Percentiles rank a stretch among this genome's conserved stretches.
Conservation (phyloP, 176 grass and related monocot genomes). For the Rhynchospora breviuscula region DNA sequence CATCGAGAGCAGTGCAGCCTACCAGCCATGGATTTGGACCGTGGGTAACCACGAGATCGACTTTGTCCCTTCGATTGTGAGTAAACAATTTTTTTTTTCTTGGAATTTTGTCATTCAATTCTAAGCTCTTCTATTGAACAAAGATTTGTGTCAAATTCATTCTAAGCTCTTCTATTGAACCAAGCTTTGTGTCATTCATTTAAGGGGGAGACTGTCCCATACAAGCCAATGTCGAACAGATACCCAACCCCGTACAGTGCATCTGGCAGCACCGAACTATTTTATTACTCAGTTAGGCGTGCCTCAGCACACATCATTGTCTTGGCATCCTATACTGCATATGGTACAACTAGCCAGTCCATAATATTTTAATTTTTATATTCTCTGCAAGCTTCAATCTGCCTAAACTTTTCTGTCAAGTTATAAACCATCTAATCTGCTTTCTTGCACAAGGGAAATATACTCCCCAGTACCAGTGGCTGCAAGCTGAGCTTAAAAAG, state of each 20-base stretch:
- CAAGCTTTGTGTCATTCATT: not conserved
- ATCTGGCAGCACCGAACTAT: slow-evolving; percentile 31
- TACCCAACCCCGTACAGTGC: slow-evolving; percentile 39
- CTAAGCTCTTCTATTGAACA: not conserved
- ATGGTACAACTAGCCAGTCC: slow-evolving; percentile 14
- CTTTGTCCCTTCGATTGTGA: slow-evolving; percentile 45
- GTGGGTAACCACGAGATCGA: slow-evolving; percentile 66
- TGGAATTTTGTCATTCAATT: not conserved
- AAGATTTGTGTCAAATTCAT: not conserved
- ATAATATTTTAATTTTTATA: not conserved
- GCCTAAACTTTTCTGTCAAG: not conserved
- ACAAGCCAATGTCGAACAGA: slow-evolving; percentile 42
- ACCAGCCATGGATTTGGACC: slow-evolving; percentile 76
- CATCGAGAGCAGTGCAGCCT: slow-evolving; percentile 45
- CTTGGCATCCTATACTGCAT: slow-evolving; percentile 47
- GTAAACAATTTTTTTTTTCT: not conserved
- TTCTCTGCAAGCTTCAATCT: not conserved
- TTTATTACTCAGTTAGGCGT: slow-evolving; percentile 45
- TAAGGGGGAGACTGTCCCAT: slow-evolving; percentile 48
- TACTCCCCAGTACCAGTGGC: slow-evolving; percentile 64
- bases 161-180: not conserved
- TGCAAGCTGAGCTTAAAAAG: slow-evolving; percentile 38
- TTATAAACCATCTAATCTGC: not conserved
- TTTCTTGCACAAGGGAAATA: slow-evolving; percentile 36
- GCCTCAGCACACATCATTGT: slow-evolving; percentile 48